phyloP scores from a whole-genome alignment of 495 filamentous ascomycete species.

The Penicillium flavigenum region DNA sequence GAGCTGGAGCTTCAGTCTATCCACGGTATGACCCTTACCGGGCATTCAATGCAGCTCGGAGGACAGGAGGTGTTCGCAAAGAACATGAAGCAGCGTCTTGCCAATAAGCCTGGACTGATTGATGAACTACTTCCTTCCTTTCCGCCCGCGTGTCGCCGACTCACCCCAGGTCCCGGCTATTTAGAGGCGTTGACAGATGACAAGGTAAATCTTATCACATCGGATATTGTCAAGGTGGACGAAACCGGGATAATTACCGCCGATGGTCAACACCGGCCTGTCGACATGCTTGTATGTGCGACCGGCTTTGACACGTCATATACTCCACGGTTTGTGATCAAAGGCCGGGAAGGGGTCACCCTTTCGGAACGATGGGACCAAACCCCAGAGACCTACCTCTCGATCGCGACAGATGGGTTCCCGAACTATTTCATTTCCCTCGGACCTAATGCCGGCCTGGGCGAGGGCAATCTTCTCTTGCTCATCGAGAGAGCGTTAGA shows the following conservation, averaged over 20 bases:
- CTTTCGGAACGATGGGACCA: slow-evolving; percentile 47
- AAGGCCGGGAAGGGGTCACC: slow-evolving; percentile 34
- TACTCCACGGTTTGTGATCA: slow-evolving; percentile 49
- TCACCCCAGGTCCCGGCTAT: no score
- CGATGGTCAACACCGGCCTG: slow-evolving; percentile 44
- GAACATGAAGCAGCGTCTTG: no score
- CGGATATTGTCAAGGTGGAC: slow-evolving; percentile 45
- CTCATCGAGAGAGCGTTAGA: slow-evolving; percentile 50
- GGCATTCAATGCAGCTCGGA: no score
- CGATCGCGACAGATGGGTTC: slow-evolving; percentile 59
- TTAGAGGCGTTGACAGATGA: no score
- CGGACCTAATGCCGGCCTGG: slow-evolving; percentile 48
- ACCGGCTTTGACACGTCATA: slow-evolving; percentile 57
- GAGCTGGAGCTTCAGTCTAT: no score
- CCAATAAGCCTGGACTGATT: no score
- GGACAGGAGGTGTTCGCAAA: no score
- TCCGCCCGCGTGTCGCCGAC: no score
- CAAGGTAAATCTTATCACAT: slow-evolving; percentile 47
- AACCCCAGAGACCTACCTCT: slow-evolving; percentile 57
- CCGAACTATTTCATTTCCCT: slow-evolving; percentile 64
- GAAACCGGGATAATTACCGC: slow-evolving; percentile 46
- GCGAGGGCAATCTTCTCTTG: slow-evolving; percentile 46
- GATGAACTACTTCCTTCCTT: no score
- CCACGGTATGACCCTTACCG: no score
- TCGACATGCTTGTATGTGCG: slow-evolving; percentile 51